phyloP scores from a whole-genome alignment of 768 basidiomycete genomes.

The Russula ochroleuca region DNA sequence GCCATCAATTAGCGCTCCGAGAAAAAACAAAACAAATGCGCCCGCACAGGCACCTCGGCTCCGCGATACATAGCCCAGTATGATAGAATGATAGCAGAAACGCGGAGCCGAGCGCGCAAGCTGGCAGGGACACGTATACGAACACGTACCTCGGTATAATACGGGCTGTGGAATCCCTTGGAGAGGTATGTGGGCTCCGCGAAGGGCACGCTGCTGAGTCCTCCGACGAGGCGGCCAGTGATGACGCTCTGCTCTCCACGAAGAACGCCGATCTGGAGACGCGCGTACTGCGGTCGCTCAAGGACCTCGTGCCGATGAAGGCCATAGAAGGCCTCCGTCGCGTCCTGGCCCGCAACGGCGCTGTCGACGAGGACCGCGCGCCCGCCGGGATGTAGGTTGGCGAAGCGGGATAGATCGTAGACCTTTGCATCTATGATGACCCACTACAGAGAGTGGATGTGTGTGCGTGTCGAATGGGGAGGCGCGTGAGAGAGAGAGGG shows the following conservation, averaged over 20 bases:
- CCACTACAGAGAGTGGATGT: constrained; percentile 50
- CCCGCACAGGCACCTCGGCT: neutral
- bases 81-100: no score
- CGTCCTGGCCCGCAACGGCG: constrained; percentile 63
- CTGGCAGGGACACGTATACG: no score
- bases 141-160: constrained; percentile 61
- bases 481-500: neutral
- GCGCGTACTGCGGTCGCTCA: constrained; percentile 61
- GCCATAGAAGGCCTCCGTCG: constrained; percentile 80
- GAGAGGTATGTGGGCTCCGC: constrained; percentile 81
- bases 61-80: neutral
- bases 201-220: constrained; percentile 71
- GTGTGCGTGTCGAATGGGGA: neutral
- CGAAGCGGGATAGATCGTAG: constrained; percentile 78
- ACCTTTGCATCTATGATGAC: constrained; percentile 77
- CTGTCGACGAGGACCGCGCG: constrained; percentile 57
- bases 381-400: constrained; percentile 82
- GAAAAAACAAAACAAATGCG: neutral
- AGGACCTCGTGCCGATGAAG: constrained; percentile 84
- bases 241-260: constrained; percentile 57
- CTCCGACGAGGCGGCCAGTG: constrained; percentile 47
- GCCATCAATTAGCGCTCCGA: constrained; percentile 38
- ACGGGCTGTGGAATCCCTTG: constrained; percentile 64
- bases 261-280: constrained; percentile 66
- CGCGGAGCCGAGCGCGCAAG: neutral